Evolutionary conservation across 192 early-diverging fungal genomes (phyloP).

Genomic region (Coemansia sp.): DNA sequence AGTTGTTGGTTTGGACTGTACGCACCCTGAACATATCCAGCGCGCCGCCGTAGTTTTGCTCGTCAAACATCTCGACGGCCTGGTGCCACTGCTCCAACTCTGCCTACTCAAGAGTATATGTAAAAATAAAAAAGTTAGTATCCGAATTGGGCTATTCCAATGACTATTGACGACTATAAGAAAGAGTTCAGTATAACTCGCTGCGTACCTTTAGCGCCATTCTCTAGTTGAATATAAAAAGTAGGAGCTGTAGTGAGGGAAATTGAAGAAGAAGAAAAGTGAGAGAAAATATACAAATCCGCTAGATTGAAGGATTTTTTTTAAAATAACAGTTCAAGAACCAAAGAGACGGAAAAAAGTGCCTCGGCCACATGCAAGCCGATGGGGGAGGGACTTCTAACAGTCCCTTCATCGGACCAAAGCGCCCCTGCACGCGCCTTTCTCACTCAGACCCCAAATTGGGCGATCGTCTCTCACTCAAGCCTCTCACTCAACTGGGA

Average conservation of each 20-base stretch:
- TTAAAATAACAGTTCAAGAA: too few relatives aligned
- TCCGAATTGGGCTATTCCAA: constrained; percentile 8
- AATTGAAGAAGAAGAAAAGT: constrained; percentile 1
- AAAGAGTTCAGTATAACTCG: background rate
- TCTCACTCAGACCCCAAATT: background rate
- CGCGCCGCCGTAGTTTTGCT: constrained; percentile 67
- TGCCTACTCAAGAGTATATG: constrained; percentile 48
- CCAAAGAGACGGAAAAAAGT: too few relatives aligned
- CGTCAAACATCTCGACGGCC: constrained; percentile 76
- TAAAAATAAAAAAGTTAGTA: background rate
- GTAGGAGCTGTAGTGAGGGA: constrained; percentile 15
- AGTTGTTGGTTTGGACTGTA: background rate
- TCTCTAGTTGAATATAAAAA: constrained; percentile 6
- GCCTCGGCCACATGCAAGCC: too few relatives aligned
- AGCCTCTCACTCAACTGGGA: background rate
- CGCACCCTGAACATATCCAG: constrained; percentile 72
- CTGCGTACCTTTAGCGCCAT: constrained; percentile 37
- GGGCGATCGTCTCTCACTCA: constrained; percentile 2
- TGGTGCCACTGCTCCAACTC: constrained; percentile 85
- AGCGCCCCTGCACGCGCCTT: background rate
- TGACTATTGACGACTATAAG: constrained; percentile 9
- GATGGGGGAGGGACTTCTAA: background rate
- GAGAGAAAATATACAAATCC: constrained; percentile 16
- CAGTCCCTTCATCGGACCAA: too few relatives aligned
- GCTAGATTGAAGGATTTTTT: too few relatives aligned